phyloP scores from a whole-genome alignment of 768 basidiomycete species.

The Amanita muscaria region DNA sequence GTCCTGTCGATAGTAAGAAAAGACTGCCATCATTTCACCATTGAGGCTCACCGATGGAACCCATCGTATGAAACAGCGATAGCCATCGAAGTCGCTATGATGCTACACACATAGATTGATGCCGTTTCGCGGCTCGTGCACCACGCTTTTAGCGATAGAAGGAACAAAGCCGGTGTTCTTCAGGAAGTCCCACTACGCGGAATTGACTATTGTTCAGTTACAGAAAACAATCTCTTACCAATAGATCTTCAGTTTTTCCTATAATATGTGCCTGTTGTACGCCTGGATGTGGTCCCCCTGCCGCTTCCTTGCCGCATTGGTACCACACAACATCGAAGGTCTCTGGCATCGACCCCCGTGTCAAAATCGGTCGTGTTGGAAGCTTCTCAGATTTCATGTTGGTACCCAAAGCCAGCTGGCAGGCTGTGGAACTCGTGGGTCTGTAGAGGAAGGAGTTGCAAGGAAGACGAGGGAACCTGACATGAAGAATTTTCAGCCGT shows the following conservation, averaged over 20 bases:
- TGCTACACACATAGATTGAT: too few relatives aligned
- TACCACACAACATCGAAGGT: constrained; percentile 11
- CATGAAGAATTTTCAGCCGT: too few relatives aligned
- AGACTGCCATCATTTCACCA: too few relatives aligned
- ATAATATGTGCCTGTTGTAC: constrained; percentile 9
- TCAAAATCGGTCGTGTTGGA: constrained; percentile 12
- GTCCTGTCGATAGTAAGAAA: too few relatives aligned
- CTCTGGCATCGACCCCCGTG: constrained; percentile 10
- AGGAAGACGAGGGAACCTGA: too few relatives aligned
- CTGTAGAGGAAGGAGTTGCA: constrained; percentile 9
- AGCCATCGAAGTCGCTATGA: too few relatives aligned
- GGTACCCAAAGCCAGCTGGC: constrained; percentile 11
- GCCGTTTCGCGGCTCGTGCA: too few relatives aligned
- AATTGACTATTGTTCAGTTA: constrained; percentile 10
- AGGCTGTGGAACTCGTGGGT: constrained; percentile 11
- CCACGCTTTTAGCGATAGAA: too few relatives aligned
- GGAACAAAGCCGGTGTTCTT: background rate
- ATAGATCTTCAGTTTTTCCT: constrained; percentile 6
- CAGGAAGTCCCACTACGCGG: background rate
- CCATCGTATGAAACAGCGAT: too few relatives aligned
- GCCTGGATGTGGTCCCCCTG: constrained; percentile 8
- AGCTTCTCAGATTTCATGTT: constrained; percentile 9
- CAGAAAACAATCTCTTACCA: constrained; percentile 10
- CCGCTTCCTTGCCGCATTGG: constrained; percentile 5
- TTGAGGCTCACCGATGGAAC: too few relatives aligned